Evolutionary conservation across 179 eudicot genomes (phyloP), one percentile per base, ranked within the genome.

Genomic region (Vitellaria paradoxa): DNA sequence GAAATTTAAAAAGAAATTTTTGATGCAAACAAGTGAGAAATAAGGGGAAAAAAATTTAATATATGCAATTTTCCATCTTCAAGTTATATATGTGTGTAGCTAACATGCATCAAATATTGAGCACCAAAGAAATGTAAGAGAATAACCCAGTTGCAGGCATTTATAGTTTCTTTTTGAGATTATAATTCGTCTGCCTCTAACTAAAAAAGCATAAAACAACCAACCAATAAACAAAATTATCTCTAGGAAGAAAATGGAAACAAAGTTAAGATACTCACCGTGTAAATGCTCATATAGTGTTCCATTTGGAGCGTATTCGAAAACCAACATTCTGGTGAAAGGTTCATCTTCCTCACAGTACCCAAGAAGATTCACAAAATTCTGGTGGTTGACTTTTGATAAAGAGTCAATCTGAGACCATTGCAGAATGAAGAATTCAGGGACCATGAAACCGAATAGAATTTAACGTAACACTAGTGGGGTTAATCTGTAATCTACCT

Each of bases 221-320:
- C 24, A 49, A 60, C 24, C 71, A 65, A 57, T 17, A 65, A 65
- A 47, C 64, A 15, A 62, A 17, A n/a, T 24, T 46, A 30, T n/a
- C 11, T 55, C 49, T 30, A 20, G 52, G 55, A 18, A 21, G 45
- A 50, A 72, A 75, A 5, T 50, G n/a, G 65, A 21, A 15, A 67
- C 17, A 47, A 13, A 45, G 66, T 46, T 40, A 9, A 76, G 57
- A 83, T 5, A 79, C 91, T 88, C 60, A 94, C 98, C 83, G 73
- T 94, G 93, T 80, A 94, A 78, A 87, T 94, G 98, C 88, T 94
- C 98, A 79, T 90, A 93, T 42, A 94, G 92, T 37, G 97, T 93
- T 78, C 98, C 98, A 76, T 89, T 91, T 70, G 98, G 97, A 76
- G 97, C 98, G 83, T 93, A 94, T 72, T 94, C 98, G 20, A 94